Conservation (phyloP, 2,329 filamentous ascomycete species). For the Xylariaceae sp. region DNA sequence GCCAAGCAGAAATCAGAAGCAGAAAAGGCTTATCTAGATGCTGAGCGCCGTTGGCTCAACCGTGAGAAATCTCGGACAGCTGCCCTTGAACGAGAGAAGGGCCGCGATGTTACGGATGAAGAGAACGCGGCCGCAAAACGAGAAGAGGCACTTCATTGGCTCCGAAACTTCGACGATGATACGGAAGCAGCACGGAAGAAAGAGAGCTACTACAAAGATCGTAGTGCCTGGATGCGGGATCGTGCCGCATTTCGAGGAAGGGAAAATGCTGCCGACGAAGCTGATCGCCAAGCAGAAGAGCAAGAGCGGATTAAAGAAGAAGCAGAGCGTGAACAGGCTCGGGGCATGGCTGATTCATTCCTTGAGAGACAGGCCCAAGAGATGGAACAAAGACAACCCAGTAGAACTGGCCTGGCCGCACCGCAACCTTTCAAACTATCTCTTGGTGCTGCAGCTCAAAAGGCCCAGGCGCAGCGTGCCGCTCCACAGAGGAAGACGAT, state of each 20-base stretch:
- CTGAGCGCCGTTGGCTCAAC: constrained; percentile 89
- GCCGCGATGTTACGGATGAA: constrained; percentile 77
- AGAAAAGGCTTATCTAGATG: constrained; percentile 81
- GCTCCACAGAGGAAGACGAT: constrained; percentile 75
- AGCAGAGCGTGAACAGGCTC: constrained; percentile 76
- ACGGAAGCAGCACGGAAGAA: constrained; percentile 74
- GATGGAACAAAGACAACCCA: constrained; percentile 58
- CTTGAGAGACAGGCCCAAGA: constrained; percentile 83
- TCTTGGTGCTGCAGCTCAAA: constrained; percentile 86
- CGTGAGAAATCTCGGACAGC: constrained; percentile 83
- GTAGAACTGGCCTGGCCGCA: constrained; percentile 49
- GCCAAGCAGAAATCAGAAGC: constrained; percentile 76
- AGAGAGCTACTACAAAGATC: constrained; percentile 87
- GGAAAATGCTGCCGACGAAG: constrained; percentile 80
- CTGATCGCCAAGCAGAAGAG: constrained; percentile 79
- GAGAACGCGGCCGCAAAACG: constrained; percentile 67
- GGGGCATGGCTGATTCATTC: constrained; percentile 89
- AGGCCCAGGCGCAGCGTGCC: constrained; percentile 61
- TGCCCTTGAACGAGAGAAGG: constrained; percentile 83
- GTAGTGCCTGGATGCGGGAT: constrained; percentile 82
- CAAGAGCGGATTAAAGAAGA: constrained; percentile 73
- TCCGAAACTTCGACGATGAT: constrained; percentile 89
- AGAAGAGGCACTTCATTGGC: constrained; percentile 71
- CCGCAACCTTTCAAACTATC: constrained; percentile 91
- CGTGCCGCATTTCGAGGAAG: constrained; percentile 74